phyloP scores from a whole-genome alignment of 1,284 basidiomycete genomes.

The Macrocystidia cucumis region DNA sequence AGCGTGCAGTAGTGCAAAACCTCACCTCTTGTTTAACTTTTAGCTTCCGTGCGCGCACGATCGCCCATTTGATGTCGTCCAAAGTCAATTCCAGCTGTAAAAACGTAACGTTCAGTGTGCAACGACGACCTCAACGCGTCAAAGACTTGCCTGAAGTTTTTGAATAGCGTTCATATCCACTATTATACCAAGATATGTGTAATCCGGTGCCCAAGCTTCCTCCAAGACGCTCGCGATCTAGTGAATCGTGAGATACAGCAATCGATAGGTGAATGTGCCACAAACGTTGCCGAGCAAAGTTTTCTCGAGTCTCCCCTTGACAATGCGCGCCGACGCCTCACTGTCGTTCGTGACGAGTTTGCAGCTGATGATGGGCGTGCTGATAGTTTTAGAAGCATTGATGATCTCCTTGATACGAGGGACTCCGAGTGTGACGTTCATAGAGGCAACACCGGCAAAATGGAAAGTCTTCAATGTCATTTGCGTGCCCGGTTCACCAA shows the following conservation, averaged over 20 bases:
- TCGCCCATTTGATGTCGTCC: conserved; percentile 91
- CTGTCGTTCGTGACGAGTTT: conserved; percentile 82
- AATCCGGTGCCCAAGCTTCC: conserved; percentile 91
- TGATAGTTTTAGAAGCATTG: conserved; percentile 95
- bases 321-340: conserved; percentile 91
- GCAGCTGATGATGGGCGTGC: conserved; percentile 97
- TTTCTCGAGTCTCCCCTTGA: conserved; percentile 95
- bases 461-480: conserved; percentile 99
- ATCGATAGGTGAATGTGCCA: conserved; percentile 8
- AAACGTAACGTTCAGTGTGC: conserved; percentile 3
- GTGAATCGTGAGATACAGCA: conserved; percentile 3
- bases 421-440: conserved; percentile 99
- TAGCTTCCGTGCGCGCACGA: conserved; percentile 83
- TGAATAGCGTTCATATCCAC: conserved; percentile 88
- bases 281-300: conserved; percentile 90
- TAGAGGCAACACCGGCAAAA: conserved; percentile 99
- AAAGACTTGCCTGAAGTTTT: conserved; percentile 70
- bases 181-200: conserved; percentile 92
- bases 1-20: not conserved
- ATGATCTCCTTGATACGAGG: conserved; percentile 99
- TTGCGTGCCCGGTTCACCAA: conserved; percentile 98
- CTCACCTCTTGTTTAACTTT: conserved; percentile 85
- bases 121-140: conserved; percentile 1
- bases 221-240: conserved; percentile 91
- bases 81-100: conserved; percentile 84